A percentile compares a stretch with the other conserved stretches of the same genome.
These are phyloP conservation scores for Macadamia tetraphylla DNA, from an alignment of 164 flowering plant species.

Conservation along the genomic window DNA sequence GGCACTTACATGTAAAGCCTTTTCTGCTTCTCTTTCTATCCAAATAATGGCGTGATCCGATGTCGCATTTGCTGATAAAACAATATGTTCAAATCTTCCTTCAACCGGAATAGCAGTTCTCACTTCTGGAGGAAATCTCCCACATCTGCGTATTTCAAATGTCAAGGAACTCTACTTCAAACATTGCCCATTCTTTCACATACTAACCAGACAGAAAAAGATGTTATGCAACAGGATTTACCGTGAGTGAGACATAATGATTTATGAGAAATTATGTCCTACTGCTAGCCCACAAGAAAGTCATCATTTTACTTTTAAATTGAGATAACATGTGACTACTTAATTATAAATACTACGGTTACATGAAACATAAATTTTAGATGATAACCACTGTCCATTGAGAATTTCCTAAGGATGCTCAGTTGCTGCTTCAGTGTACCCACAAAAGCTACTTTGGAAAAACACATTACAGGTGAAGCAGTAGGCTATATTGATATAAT, in stretches of 20 bases:
- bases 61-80: slow-evolving; percentile 83
- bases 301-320: too few relatives aligned
- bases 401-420: too few relatives aligned
- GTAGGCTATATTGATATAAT: too few relatives aligned
- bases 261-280: too few relatives aligned
- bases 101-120: slow-evolving; percentile 97
- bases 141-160: slow-evolving; percentile 56
- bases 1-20: slow-evolving; percentile 66
- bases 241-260: neutral
- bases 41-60: slow-evolving; percentile 89
- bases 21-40: slow-evolving; percentile 83
- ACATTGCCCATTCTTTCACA: neutral
- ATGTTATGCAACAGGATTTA: neutral
- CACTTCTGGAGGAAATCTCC: slow-evolving; percentile 96
- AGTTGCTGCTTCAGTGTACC: too few relatives aligned
- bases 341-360: too few relatives aligned
- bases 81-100: slow-evolving; percentile 93
- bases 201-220: neutral
- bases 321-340: too few relatives aligned
- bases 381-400: too few relatives aligned
- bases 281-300: too few relatives aligned
- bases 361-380: too few relatives aligned
- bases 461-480: too few relatives aligned
- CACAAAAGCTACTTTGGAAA: too few relatives aligned
- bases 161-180: slow-evolving; percentile 9